Base-by-base conservation (phyloP, 108 stramenopile species). In the Bacterosira constricta region DNA sequence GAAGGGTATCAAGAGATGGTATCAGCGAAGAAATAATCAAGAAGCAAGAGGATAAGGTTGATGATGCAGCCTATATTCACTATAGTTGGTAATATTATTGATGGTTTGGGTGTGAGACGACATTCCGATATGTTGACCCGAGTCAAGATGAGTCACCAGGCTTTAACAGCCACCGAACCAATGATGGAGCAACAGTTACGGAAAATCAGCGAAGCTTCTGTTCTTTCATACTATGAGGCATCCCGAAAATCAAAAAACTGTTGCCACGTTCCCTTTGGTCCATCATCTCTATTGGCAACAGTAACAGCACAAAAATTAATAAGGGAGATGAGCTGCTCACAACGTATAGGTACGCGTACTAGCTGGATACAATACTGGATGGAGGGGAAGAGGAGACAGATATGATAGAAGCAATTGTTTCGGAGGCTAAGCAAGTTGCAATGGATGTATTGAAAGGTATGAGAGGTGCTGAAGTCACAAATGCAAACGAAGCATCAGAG, bases 121-220 rank as follows among this genome's bases (percentile, higher is more conserved):
- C n/a, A n/a, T n/a, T n/a, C n/a, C n/a, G n/a, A n/a, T n/a, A n/a
- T n/a, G 72, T 75, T 8, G 74, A 83, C 30, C 51, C 73, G 26
- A 58, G 41, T 45, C 66, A 49, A 18, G 6, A 63, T 10, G 45
- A 46, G 35, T 34, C 35, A 11, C 37, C 20, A 18, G 57, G 46
- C 13, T 85, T 76, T 71, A 50, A 67, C 21, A 47, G 66, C 31
- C 84, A 85, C 30, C 29, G 59, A 10, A 76, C 79, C 47, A 85
- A 85, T 55, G 84, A 85, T 46, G 80, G 84, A 10, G 76, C 84
- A 21, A 75, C 46, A 26, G 56, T 85, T 8, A 2, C 18, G 0
- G 35, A 17, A 0, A 79, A 81, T n/a, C 61, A 70, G 50, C 39
- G 77, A 69, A 44, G 25, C 34, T 20, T 80, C 67, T 27, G 44